These are phyloP conservation scores for Asparagopsis taxiformis DNA, from an alignment of 31 red algal species.

Conservation along the genomic window DNA sequence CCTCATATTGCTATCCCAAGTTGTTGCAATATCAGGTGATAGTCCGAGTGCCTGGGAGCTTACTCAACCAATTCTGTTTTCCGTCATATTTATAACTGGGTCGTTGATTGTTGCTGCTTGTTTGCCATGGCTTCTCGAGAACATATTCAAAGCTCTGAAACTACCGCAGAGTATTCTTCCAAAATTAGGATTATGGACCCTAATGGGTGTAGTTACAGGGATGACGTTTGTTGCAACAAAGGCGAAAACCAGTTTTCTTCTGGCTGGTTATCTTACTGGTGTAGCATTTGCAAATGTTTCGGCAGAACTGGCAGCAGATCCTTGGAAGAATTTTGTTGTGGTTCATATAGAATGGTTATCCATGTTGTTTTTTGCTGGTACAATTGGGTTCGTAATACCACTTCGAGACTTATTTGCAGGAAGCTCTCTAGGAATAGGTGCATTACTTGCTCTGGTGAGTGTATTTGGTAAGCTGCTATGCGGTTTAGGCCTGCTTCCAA, in stretches of 20 bases:
- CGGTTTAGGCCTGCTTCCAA: slow-evolving; percentile 38
- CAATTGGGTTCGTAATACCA: slow-evolving; percentile 53
- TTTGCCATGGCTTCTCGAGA: slow-evolving; percentile 10
- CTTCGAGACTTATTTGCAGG: slow-evolving; percentile 27
- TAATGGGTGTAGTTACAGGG: slow-evolving; percentile 7
- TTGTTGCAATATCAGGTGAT: slow-evolving; percentile 31
- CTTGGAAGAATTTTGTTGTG: slow-evolving; percentile 12
- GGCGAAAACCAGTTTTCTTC: slow-evolving; percentile 43
- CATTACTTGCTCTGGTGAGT: slow-evolving; percentile 17
- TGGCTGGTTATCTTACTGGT: slow-evolving; percentile 43
- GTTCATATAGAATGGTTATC: slow-evolving; percentile 16
- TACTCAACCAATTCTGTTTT: slow-evolving; percentile 21
- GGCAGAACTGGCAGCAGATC: slow-evolving; percentile 12
- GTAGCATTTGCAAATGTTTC: slow-evolving; percentile 31
- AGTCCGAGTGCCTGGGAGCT: slow-evolving; percentile 17
- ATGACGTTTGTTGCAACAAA: slow-evolving; percentile 23
- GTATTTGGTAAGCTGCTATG: no score
- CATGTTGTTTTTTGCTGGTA: slow-evolving; percentile 45
- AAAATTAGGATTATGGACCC: slow-evolving; percentile 18
- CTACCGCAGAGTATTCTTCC: slow-evolving; percentile 4
- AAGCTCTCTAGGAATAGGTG: slow-evolving; percentile 32
- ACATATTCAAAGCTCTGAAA: neutral
- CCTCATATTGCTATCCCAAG: slow-evolving; percentile 44
- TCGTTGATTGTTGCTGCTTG: slow-evolving; percentile 4
- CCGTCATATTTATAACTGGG: slow-evolving; percentile 34